Evolutionary conservation across 1,139 yeast species (phyloP).

Genomic region (Scheffersomyces illinoinensis): DNA sequence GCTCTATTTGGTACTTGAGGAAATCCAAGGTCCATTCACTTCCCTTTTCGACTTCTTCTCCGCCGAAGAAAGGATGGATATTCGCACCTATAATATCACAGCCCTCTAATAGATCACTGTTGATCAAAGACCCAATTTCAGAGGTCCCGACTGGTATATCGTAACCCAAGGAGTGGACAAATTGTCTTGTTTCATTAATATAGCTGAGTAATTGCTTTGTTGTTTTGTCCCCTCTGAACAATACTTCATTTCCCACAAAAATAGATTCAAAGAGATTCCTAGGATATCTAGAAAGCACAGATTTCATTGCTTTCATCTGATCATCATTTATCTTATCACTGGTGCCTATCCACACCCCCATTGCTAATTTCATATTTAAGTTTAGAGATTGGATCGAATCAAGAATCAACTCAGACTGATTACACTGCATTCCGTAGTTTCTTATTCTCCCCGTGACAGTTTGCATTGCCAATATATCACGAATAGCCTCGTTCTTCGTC

Average conservation of each 20-base stretch:
- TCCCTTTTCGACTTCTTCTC: constrained; percentile 50
- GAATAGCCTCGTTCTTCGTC: constrained; percentile 46
- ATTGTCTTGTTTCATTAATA: constrained; percentile 43
- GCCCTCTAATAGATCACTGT: constrained; percentile 31
- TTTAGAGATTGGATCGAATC: constrained; percentile 52
- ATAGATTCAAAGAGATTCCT: constrained; percentile 49
- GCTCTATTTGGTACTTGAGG: constrained; percentile 43
- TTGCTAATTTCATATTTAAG: constrained; percentile 55
- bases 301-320: constrained; percentile 47
- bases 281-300: constrained; percentile 46
- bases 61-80: constrained; percentile 70
- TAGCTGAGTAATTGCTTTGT: constrained; percentile 38
- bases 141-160: constrained; percentile 55
- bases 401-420: constrained; percentile 53
- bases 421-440: constrained; percentile 65
- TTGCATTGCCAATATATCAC: constrained; percentile 58
- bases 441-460: constrained; percentile 58
- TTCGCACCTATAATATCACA: constrained; percentile 65
- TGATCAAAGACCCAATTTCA: constrained; percentile 51
- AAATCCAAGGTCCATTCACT: constrained; percentile 56
- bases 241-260: constrained; percentile 63
- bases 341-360: constrained; percentile 66
- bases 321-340: constrained; percentile 38
- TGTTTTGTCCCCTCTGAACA: constrained; percentile 54
- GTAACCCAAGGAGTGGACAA: constrained; percentile 32